These are phyloP conservation scores for Acer yangbiense DNA, from an alignment of 345 rosid species.

Conservation along the genomic window DNA sequence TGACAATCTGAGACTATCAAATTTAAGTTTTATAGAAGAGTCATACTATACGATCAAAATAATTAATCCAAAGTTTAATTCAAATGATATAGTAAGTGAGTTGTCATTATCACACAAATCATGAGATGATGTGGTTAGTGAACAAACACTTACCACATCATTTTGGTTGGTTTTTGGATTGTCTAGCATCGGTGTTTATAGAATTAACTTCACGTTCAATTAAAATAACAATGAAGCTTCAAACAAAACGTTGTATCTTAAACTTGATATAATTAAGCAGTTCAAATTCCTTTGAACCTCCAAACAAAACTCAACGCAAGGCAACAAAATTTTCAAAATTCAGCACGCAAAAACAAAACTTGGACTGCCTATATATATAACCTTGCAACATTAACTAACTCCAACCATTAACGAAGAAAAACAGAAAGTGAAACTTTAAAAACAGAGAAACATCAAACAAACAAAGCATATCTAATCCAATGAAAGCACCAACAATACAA, in stretches of 20 bases:
- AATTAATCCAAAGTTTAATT: too few species aligned
- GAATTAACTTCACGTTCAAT: not conserved
- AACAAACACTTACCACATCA: too few species aligned
- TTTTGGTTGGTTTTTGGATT: too few species aligned
- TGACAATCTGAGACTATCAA: not conserved
- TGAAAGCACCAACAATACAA: not conserved
- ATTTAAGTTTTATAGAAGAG: too few species aligned
- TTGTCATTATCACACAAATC: too few species aligned
- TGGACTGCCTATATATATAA: not conserved
- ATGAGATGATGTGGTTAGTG: too few species aligned
- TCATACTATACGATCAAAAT: too few species aligned
- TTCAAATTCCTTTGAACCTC: not conserved
- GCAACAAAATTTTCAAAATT: not conserved
- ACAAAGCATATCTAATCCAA: not conserved
- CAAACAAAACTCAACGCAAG: not conserved
- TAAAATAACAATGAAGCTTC: not conserved
- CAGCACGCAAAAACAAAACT: not conserved
- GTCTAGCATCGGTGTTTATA: too few species aligned
- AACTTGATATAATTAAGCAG: not conserved
- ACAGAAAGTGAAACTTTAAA: not conserved
- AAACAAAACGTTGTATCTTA: not conserved
- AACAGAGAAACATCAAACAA: not conserved
- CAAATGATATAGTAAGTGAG: too few species aligned
- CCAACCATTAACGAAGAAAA: not conserved
- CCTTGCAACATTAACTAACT: not conserved